Percentiles rank a stretch among this genome's conserved stretches.
Conservation (phyloP, 192 early-diverging fungal genomes). For the Thamnidium elegans region DNA sequence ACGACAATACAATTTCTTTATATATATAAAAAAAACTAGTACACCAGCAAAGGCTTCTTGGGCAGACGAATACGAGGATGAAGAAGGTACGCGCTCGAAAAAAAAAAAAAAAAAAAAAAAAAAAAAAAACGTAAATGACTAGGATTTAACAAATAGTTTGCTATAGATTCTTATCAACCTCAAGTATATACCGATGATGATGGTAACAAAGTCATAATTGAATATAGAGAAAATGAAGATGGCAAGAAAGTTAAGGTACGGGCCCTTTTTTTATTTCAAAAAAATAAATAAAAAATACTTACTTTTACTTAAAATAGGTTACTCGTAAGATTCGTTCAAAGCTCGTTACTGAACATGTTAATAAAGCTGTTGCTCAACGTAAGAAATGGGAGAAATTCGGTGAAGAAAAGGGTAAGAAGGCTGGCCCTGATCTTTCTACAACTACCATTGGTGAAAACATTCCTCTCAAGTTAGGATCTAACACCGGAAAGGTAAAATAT, state of each 20-base stretch:
- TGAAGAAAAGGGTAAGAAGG: conserved; percentile 67
- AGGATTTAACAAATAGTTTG: background rate
- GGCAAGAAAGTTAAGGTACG: conserved; percentile 87
- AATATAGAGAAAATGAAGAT: conserved; percentile 83
- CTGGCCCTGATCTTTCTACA: conserved; percentile 85
- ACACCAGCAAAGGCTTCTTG: conserved; percentile 54
- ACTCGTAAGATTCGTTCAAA: conserved; percentile 80
- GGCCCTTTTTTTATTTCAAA: background rate
- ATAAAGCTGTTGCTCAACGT: conserved; percentile 86
- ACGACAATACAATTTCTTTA: background rate
- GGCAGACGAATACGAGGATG: conserved; percentile 76
- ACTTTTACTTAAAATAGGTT: conserved; percentile 42
- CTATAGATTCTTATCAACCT: conserved; percentile 31
- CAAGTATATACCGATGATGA: conserved; percentile 65
- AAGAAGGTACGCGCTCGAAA: conserved; percentile 34
- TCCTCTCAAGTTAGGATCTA: conserved; percentile 73
- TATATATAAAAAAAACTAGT: conserved; percentile 5
- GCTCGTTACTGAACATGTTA: conserved; percentile 75
- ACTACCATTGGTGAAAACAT: conserved; percentile 89
- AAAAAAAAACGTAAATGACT: background rate
- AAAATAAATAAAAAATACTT: background rate
- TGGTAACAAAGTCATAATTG: conserved; percentile 78
- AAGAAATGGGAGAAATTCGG: conserved; percentile 96
- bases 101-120: no score
- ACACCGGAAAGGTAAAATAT: conserved; percentile 52